phyloP scores from a whole-genome alignment of 2,329 filamentous ascomycete genomes.

The Bretziella fagacearum region DNA sequence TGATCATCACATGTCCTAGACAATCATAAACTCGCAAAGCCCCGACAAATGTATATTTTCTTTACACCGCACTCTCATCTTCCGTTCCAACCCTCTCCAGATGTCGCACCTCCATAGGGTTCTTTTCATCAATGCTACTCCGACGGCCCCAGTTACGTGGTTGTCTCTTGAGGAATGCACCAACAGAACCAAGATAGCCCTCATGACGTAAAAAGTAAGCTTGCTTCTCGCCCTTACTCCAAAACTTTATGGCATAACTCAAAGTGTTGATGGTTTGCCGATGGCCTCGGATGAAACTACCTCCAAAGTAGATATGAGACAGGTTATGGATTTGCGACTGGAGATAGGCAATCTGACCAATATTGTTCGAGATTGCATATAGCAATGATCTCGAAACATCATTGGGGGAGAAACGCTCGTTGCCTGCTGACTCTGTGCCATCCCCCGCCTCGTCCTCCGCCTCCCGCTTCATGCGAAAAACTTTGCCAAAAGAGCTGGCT shows the following conservation, averaged over 20 bases:
- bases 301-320: conserved; percentile 91
- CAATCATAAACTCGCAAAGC: too few species aligned
- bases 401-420: conserved; percentile 50
- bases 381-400: conserved; percentile 84
- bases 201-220: conserved; percentile 93
- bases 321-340: conserved; percentile 88
- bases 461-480: conserved; percentile 79
- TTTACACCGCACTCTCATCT: conserved; percentile 1
- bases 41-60: neutral
- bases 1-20: too few species aligned
- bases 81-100: conserved; percentile 14
- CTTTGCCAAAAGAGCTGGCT: conserved; percentile 89
- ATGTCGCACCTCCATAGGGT: conserved; percentile 20
- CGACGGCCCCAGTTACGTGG: conserved; percentile 81
- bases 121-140: conserved; percentile 50
- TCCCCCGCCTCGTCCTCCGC: conserved; percentile 68
- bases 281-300: conserved; percentile 90
- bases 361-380: conserved; percentile 95
- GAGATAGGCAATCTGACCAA: conserved; percentile 94
- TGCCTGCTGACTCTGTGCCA: conserved; percentile 22
- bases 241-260: conserved; percentile 93
- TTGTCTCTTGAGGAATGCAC: conserved; percentile 82
- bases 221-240: conserved; percentile 85
- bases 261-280: conserved; percentile 96
- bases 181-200: conserved; percentile 84